Evolutionary conservation across 208 protist genomes (phyloP).

Genomic region (Wallacemonas sp.): DNA sequence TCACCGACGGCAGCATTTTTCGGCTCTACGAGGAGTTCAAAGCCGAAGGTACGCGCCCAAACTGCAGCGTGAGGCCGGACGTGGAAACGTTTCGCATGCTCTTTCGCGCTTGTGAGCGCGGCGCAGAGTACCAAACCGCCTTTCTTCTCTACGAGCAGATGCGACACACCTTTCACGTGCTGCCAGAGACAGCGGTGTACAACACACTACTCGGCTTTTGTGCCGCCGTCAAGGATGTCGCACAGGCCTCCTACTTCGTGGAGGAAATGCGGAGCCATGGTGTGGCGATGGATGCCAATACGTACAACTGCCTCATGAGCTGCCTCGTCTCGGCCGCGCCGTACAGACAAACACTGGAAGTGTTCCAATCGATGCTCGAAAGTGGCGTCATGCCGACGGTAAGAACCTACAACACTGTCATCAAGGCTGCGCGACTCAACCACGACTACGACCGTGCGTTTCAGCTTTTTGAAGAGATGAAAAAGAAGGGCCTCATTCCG

Average conservation of each 20-base stretch:
- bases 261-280: conserved; percentile 87
- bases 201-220: conserved; percentile 92
- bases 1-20: conserved; percentile 77
- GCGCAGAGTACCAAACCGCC: conserved; percentile 69
- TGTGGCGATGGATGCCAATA: conserved; percentile 77
- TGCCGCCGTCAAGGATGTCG: conserved; percentile 79
- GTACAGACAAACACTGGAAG: conserved; percentile 76
- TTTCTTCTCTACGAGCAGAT: conserved; percentile 90
- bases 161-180: conserved; percentile 65
- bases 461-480: conserved; percentile 92
- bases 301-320: conserved; percentile 93
- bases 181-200: conserved; percentile 81
- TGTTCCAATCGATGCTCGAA: conserved; percentile 75
- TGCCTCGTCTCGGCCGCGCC: conserved; percentile 78
- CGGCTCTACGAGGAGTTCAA: conserved; percentile 88
- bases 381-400: conserved; percentile 55
- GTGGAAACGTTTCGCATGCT: conserved; percentile 81
- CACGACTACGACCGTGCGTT: conserved; percentile 90
- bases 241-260: conserved; percentile 86
- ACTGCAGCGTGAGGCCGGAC: conserved; percentile 67
- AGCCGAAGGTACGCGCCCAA: conserved; percentile 55
- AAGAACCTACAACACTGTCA: conserved; percentile 89
- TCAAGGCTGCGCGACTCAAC: conserved; percentile 65
- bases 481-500: conserved; percentile 76
- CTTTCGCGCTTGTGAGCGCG: conserved; percentile 89